Percentiles rank a stretch among this genome's conserved stretches.
Evolutionary conservation across 2,329 filamentous ascomycete species (phyloP).

Genomic region (Huntiella abstrusa): DNA sequence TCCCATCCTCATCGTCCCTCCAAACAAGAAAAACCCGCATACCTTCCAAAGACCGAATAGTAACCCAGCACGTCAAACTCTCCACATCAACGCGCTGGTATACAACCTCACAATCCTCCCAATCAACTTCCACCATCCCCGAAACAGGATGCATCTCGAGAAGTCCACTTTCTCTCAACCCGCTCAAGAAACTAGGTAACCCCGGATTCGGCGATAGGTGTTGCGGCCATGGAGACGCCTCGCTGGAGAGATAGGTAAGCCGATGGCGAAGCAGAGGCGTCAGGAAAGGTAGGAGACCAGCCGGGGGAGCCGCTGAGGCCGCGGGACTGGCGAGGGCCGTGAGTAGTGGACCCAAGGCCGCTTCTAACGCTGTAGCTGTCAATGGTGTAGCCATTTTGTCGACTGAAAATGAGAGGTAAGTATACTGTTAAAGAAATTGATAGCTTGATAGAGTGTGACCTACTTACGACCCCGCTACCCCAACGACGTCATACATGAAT

Average conservation of each 20-base stretch:
- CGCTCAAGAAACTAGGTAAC: conserved; percentile 48
- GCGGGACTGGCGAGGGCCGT: conserved; percentile 40
- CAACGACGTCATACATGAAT: too few species aligned
- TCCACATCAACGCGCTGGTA: conserved; percentile 57
- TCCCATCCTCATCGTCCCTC: conserved; percentile 41
- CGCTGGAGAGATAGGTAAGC: conserved; percentile 42
- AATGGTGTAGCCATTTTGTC: conserved; percentile 11
- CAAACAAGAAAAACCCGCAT: conserved; percentile 45
- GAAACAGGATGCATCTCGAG: conserved; percentile 68
- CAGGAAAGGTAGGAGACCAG: conserved; percentile 37
- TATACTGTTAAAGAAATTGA: too few species aligned
- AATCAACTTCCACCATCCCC: conserved; percentile 60
- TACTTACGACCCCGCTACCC: too few species aligned
- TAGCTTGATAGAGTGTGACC: too few species aligned
- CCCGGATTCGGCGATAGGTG: conserved; percentile 49
- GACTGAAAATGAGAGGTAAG: not conserved
- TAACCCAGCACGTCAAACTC: conserved; percentile 50
- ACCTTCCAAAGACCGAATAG: conserved; percentile 20
- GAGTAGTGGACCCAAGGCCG: conserved; percentile 34
- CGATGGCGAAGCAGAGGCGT: conserved; percentile 48
- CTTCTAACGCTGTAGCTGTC: conserved; percentile 24
- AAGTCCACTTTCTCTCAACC: conserved; percentile 35
- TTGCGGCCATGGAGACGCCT: conserved; percentile 14
- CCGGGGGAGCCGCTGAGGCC: conserved; percentile 36
- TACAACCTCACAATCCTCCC: conserved; percentile 41